These are phyloP conservation scores for Clavispora vitiphila DNA, from an alignment of 805 yeast genomes.

Conservation along the genomic window DNA sequence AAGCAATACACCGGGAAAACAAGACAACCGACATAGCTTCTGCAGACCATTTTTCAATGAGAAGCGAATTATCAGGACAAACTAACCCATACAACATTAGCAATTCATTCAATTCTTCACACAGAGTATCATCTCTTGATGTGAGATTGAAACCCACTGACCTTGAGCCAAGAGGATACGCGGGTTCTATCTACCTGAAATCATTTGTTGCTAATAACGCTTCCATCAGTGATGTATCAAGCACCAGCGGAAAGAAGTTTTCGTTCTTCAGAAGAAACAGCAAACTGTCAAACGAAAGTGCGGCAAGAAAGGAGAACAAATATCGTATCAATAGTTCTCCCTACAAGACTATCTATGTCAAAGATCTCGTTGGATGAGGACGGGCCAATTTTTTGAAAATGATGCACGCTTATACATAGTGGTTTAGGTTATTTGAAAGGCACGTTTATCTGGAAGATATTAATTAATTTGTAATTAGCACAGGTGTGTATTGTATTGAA, in stretches of 20 bases:
- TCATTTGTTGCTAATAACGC: slow-evolving; percentile 1
- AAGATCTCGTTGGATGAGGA: slow-evolving; percentile 9
- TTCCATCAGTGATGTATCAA: background rate
- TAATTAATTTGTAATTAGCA: background rate
- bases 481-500: background rate
- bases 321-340: slow-evolving; percentile 23
- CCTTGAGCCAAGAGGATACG: slow-evolving; percentile 6
- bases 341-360: slow-evolving; percentile 16
- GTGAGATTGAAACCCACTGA: slow-evolving; percentile 4
- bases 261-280: background rate
- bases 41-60: background rate
- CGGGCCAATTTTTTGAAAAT: too few species aligned
- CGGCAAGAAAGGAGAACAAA: slow-evolving; percentile 17
- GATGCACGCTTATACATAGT: too few species aligned
- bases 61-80: background rate
- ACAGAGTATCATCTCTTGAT: slow-evolving; percentile 12
- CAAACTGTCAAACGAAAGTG: background rate
- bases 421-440: background rate
- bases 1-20: background rate
- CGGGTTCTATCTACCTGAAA: slow-evolving; percentile 9
- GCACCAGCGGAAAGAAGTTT: background rate
- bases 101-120: slow-evolving; percentile 1
- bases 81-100: background rate
- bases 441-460: background rate
- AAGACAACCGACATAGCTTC: background rate